Base-by-base conservation (phyloP, 768 basidiomycete genomes). In the Auricularia sp. region DNA sequence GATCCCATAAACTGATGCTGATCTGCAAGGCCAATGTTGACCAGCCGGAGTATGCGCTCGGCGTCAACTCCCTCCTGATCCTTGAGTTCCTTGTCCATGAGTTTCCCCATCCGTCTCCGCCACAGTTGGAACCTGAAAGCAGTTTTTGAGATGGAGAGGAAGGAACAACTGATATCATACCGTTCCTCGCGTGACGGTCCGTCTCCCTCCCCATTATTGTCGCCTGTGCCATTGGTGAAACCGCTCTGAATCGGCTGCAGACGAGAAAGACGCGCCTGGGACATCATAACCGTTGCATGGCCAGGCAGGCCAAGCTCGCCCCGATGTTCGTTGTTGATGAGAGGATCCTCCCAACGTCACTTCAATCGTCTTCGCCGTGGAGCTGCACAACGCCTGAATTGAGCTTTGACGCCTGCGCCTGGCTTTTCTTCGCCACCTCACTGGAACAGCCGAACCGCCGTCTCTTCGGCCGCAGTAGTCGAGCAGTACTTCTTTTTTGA, bases 391-490 rank as follows among this genome's bases (percentile, higher is more conserved):
- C 82, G 3, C 88, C 89, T 62, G 79, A 84, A 72, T 91, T 90
- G 66, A 92, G 81, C 78, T 94, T 72, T 91, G 84, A 77, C 92
- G 90, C 82, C 96, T 97, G 67, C 86, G 76, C 37, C 68, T 85
- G 83, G 65, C 80, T 77, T 36, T 92, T 85, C 73, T 90, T 92
- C 58, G 92, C 84, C 18, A 99, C 96, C 75, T 99, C 96, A 73
- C 94, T 96, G 96, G 84, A 94, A 99, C 39, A 99, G 83, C 5
- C 97, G 76, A 94, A 99, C 24, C 95, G 89, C 75, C 72, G 98
- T 96, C 71, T 88, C 88, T 74, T 99, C 94, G 2, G 97, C 97
- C 54, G 89, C 88, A 69, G 81, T 82, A 18, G 77, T 99, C 97
- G 2, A 88, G 83, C 70, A 92, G 86, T 10, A 99, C 92, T 68